Percentiles rank a stretch among this genome's conserved stretches.
Evolutionary conservation across 2,329 filamentous ascomycete species (phyloP).

Genomic region (Cladosporium phlei): DNA sequence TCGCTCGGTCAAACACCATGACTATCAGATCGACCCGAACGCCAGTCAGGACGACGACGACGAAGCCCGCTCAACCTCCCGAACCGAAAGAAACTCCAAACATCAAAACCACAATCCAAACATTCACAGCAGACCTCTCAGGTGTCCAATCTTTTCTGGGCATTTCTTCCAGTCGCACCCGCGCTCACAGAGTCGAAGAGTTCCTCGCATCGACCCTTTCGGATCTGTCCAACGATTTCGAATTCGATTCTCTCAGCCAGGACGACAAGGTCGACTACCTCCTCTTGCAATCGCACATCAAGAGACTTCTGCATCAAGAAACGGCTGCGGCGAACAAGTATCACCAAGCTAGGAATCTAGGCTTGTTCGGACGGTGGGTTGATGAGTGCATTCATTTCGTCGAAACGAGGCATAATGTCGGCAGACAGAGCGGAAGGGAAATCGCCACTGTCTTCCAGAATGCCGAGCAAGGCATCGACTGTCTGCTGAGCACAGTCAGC

Average conservation of each 20-base stretch:
- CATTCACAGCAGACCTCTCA: neutral
- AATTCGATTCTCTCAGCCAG: neutral
- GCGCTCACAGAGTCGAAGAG: neutral
- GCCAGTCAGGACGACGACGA: neutral
- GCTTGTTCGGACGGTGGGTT: neutral
- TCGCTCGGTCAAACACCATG: neutral
- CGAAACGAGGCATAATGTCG: neutral
- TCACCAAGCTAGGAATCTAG: neutral
- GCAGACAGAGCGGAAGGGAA: neutral
- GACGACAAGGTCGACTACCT: neutral
- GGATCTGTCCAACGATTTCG: neutral
- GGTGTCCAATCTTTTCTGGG: neutral
- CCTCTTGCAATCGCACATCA: neutral
- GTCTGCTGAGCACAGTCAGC: neutral
- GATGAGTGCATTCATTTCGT: neutral
- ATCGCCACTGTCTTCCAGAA: neutral
- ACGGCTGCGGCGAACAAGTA: neutral
- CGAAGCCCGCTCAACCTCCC: neutral
- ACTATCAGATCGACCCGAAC: neutral
- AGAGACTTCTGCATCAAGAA: neutral
- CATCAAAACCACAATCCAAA: neutral
- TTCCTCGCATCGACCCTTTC: neutral
- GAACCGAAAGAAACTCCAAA: neutral
- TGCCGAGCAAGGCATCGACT: neutral
- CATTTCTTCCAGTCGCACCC: constrained; percentile 1